Evolutionary conservation across 495 filamentous ascomycete species (phyloP).

Genomic region (Penicillium argentinense): DNA sequence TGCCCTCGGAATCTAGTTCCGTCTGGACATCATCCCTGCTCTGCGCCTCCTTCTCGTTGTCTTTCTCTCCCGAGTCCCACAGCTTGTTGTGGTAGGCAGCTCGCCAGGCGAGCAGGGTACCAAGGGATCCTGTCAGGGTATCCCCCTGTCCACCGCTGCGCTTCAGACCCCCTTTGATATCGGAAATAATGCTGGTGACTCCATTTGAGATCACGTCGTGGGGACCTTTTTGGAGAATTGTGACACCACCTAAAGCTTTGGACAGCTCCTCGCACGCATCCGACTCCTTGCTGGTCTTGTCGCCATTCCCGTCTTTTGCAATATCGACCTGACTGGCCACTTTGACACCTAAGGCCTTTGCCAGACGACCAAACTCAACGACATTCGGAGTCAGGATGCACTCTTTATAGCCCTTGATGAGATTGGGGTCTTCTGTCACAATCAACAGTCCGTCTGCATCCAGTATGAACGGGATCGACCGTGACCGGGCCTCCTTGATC

Average conservation of each 20-base stretch:
- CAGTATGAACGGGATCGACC: slow-evolving; percentile 76
- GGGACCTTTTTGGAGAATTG: slow-evolving; percentile 86
- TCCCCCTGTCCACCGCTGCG: slow-evolving; percentile 93
- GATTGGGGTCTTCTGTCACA: slow-evolving; percentile 69
- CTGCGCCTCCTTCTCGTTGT: slow-evolving; percentile 38
- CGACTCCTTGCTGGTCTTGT: slow-evolving; percentile 44
- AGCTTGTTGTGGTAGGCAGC: slow-evolving; percentile 78
- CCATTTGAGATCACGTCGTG: slow-evolving; percentile 87
- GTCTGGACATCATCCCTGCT: slow-evolving; percentile 40
- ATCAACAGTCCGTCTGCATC: slow-evolving; percentile 89
- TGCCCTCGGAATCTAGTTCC: slow-evolving; percentile 46
- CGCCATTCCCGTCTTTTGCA: slow-evolving; percentile 34
- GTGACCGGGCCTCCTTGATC: slow-evolving; percentile 73
- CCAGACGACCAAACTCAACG: slow-evolving; percentile 84
- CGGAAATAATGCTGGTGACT: slow-evolving; percentile 66
- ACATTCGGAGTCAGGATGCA: slow-evolving; percentile 95
- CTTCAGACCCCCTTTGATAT: slow-evolving; percentile 79
- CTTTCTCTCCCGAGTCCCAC: slow-evolving; percentile 67
- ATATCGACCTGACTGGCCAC: slow-evolving; percentile 44
- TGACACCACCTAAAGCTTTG: slow-evolving; percentile 79
- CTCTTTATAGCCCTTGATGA: slow-evolving; percentile 76
- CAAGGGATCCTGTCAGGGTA: slow-evolving; percentile 87
- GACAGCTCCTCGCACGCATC: slow-evolving; percentile 71
- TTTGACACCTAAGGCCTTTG: slow-evolving; percentile 66
- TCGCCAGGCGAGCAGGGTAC: slow-evolving; percentile 83